These are phyloP conservation scores for Annona cherimola DNA, from an alignment of 164 flowering plant species.

Conservation along the genomic window DNA sequence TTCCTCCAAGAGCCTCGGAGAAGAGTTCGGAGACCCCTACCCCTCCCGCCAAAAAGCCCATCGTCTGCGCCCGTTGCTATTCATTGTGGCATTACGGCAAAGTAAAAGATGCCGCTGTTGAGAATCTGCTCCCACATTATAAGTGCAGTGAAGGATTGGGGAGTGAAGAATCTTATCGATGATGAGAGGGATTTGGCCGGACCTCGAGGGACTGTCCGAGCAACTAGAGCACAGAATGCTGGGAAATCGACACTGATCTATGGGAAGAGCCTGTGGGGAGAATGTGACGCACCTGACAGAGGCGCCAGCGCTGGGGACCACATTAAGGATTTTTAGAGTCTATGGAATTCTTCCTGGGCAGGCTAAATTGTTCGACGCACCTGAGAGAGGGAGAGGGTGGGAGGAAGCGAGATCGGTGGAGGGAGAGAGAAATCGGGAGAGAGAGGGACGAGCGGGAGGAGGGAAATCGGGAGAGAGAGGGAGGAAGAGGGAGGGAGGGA, in stretches of 20 bases:
- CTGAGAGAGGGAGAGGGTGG: too few species aligned
- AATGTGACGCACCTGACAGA: slow-evolving; percentile 65
- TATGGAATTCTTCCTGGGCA: slow-evolving; percentile 80
- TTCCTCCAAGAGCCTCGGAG: slow-evolving; percentile 19
- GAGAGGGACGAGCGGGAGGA: too few species aligned
- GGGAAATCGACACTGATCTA: slow-evolving; percentile 88
- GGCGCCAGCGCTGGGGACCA: slow-evolving; percentile 96
- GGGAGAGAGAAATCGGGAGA: too few species aligned
- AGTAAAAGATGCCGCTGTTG: slow-evolving; percentile 70
- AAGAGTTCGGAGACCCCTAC: background rate
- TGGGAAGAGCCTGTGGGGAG: slow-evolving; percentile 59
- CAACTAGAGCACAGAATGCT: slow-evolving; percentile 89
- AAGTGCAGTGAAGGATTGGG: slow-evolving; percentile 83
- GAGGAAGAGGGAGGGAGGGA: too few species aligned
- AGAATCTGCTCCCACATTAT: slow-evolving; percentile 91
- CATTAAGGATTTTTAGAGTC: slow-evolving; percentile 82
- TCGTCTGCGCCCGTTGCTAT: slow-evolving; percentile 88
- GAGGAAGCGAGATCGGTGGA: too few species aligned
- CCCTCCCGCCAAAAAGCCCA: slow-evolving; percentile 27
- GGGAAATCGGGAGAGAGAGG: too few species aligned
- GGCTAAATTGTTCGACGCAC: slow-evolving; percentile 89
- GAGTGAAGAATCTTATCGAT: slow-evolving; percentile 68
- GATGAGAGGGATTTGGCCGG: slow-evolving; percentile 69
- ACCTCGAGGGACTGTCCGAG: slow-evolving; percentile 83
- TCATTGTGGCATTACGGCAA: slow-evolving; percentile 70